Base-by-base conservation (phyloP, 768 basidiomycete genomes). In the Tricholoma flavovirens region DNA sequence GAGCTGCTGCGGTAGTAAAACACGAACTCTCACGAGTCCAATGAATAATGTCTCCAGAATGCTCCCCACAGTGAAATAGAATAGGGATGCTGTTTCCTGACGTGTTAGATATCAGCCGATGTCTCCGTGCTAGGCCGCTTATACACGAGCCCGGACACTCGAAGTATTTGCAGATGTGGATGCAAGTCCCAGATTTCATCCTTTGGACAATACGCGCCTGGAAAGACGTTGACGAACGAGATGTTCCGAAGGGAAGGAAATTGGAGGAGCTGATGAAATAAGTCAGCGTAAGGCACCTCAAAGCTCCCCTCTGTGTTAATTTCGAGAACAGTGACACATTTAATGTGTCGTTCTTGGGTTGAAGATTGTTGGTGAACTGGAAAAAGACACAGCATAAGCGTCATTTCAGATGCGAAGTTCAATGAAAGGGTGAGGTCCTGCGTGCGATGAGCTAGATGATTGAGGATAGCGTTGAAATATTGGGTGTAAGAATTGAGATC, bases 391-490 rank as follows among this genome's bases (percentile, higher is more conserved):
- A 45, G 43, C n/a, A 42, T 48, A 11, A 60, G 53, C 8, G 50
- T 43, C 35, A 14, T 7, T 2, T 56, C 51, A 40, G 58, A 56
- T 4, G 53, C 55, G 7, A 60, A 56, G 10, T 43, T 52, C 22
- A 60, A 49, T 15, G 36, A 49, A n/a, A 60, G 42, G 8, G 26
- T 24, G 12, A 60, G 29, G 9, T 42, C 33, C 35, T 38, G 45
- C 6, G 36, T 26, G 12, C 55, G 51, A 30, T 48, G 38, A 26
- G 59, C 48, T 12, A 60, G 43, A 24, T 50, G 49, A 12, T 36
- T 11, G 1, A 60, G 49, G 26, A 57, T 32, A 32, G 33, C 14
- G 21, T 60, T 49, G n/a, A 35, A 46, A 42, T 35, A n/a, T 22
- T 40, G 19, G 32, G 5, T 8, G 12, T 42, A 35, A 38, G 38